A percentile compares a stretch with the other conserved stretches of the same genome.
Conservation (phyloP, 148 eudicot species). For the Arbutus unedo region DNA sequence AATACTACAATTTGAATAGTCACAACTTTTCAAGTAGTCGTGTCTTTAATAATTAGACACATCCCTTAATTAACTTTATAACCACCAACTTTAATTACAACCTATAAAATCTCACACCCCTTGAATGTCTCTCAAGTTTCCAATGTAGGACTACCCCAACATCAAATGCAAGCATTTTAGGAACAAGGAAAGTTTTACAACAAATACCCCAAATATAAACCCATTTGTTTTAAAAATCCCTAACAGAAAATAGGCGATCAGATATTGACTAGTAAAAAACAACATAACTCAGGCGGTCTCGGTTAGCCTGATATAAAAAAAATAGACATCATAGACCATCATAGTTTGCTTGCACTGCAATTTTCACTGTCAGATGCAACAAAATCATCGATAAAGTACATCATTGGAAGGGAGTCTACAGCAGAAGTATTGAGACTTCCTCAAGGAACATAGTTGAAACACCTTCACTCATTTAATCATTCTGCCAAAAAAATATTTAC, state of each 20-base stretch:
- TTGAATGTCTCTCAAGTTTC: no score
- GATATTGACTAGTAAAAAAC: not conserved
- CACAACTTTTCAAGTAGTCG: no score
- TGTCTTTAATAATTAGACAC: no score
- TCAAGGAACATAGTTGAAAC: not conserved
- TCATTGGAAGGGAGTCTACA: not conserved
- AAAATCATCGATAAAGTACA: not conserved
- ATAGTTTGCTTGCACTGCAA: not conserved
- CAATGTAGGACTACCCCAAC: no score
- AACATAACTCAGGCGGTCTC: not conserved
- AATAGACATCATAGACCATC: not conserved
- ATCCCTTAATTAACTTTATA: no score
- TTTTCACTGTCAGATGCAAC: constrained; percentile 5
- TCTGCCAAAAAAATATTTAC: constrained; percentile 27
- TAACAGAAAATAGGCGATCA: not conserved
- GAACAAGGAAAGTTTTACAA: no score
- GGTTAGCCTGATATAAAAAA: not conserved
- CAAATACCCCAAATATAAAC: no score
- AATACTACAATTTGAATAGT: no score
- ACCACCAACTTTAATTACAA: no score
- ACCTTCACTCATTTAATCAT: not conserved
- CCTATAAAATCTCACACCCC: no score
- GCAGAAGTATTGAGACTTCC: not conserved
- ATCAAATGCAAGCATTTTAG: no score
- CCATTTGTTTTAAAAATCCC: no score